These are phyloP conservation scores for Kodamaea neixiangensis DNA, from an alignment of 805 yeast species.

Conservation along the genomic window DNA sequence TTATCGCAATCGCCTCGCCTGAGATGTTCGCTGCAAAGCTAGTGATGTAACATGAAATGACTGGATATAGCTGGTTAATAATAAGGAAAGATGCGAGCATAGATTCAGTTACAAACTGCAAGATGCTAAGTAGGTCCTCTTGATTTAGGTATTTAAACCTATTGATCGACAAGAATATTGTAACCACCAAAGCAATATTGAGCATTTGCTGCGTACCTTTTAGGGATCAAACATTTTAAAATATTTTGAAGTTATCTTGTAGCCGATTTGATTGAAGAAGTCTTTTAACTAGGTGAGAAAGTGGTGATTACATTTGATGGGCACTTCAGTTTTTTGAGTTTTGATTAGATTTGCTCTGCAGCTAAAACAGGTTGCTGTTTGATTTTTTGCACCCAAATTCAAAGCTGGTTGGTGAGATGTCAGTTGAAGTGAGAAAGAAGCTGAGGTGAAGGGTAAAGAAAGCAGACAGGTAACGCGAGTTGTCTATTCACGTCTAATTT, in stretches of 20 bases:
- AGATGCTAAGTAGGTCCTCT: not conserved
- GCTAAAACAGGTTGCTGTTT: not conserved
- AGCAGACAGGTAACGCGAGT: no score
- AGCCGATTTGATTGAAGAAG: no score
- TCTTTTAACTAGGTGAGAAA: no score
- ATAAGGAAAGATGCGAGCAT: not conserved
- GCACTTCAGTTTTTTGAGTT: not conserved
- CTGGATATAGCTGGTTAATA: not conserved
- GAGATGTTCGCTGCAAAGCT: not conserved
- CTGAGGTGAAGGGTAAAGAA: no score
- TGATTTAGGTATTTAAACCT: not conserved
- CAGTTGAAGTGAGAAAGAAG: no score
- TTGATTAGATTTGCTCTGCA: no score
- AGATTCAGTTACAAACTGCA: not conserved
- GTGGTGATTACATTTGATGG: not conserved
- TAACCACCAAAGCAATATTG: not conserved
- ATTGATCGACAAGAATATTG: not conserved
- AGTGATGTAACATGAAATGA: not conserved
- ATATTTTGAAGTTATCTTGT: not conserved
- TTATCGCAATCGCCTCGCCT: not conserved
- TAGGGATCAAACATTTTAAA: not conserved
- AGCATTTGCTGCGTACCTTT: not conserved
- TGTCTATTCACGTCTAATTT: no score
- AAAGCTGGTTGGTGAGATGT: not conserved
- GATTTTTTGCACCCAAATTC: not conserved